These are phyloP conservation scores for Raddia distichophylla DNA, from an alignment of 176 grass and related monocot genomes.

Conservation along the genomic window DNA sequence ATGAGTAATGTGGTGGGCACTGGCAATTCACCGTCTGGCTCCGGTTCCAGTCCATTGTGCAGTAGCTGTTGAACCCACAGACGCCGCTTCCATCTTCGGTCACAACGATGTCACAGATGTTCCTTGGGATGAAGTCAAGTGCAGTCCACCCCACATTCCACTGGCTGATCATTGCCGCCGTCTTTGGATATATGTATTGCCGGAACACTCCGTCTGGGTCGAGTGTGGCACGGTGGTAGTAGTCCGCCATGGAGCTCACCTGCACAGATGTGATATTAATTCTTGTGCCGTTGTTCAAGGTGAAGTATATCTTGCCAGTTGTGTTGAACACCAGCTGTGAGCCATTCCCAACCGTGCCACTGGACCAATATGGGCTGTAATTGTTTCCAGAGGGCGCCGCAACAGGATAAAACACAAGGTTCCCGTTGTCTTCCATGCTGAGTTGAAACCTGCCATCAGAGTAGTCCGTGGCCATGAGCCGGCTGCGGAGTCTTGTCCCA, in stretches of 20 bases:
- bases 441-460: constrained; percentile 33
- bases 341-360: background rate
- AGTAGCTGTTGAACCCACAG: constrained; percentile 55
- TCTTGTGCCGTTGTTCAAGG: background rate
- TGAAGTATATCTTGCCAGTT: constrained; percentile 31
- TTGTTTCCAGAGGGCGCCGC: background rate
- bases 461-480: constrained; percentile 40
- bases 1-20: constrained; percentile 46
- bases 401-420: constrained; percentile 32
- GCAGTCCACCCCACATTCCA: background rate
- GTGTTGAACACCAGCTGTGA: constrained; percentile 41
- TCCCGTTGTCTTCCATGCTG: constrained; percentile 17
- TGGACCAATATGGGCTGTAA: constrained; percentile 2
- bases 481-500: background rate
- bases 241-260: background rate
- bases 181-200: constrained; percentile 42
- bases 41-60: constrained; percentile 8
- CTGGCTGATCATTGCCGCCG: background rate
- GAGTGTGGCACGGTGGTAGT: constrained; percentile 42
- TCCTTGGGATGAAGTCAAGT: background rate
- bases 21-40: constrained; percentile 36
- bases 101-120: background rate
- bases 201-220: constrained; percentile 52
- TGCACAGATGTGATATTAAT: background rate
- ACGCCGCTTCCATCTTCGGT: constrained; percentile 30